Evolutionary conservation across 495 filamentous ascomycete genomes (phyloP).

Genomic region (Xylaria cubensis): DNA sequence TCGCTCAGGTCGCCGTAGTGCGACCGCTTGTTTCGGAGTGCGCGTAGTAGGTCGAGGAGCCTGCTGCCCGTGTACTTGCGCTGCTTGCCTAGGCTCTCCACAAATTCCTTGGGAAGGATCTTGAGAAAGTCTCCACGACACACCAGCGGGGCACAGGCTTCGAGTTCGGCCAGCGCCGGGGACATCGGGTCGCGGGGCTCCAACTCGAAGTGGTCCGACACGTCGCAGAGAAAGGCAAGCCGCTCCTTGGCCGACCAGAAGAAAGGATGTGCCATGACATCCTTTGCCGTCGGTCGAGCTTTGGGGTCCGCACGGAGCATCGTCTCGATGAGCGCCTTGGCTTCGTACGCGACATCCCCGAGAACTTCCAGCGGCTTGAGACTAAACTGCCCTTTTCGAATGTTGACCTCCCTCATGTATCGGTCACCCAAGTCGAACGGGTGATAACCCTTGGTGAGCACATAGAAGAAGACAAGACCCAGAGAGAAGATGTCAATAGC

Average conservation of each 20-base stretch:
- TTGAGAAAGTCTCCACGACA: constrained; percentile 74
- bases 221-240: constrained; percentile 88
- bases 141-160: constrained; percentile 45
- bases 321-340: constrained; percentile 78
- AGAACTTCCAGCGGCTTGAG: constrained; percentile 73
- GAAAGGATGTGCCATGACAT: constrained; percentile 91
- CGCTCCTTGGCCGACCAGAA: constrained; percentile 92
- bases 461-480: constrained; percentile 95
- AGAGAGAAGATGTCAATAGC: constrained; percentile 97
- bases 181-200: constrained; percentile 84
- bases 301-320: constrained; percentile 83
- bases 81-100: constrained; percentile 89
- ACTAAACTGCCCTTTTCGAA: constrained; percentile 82
- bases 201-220: constrained; percentile 93
- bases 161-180: constrained; percentile 66
- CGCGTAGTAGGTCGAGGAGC: constrained; percentile 86
- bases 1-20: constrained; percentile 93
- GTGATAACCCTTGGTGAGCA: constrained; percentile 88
- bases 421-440: constrained; percentile 93
- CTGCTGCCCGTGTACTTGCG: constrained; percentile 87
- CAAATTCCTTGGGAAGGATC: constrained; percentile 76
- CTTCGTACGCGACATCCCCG: constrained; percentile 84
- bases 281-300: constrained; percentile 69
- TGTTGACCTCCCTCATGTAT: constrained; percentile 95
- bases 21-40: constrained; percentile 92